phyloP scores from a whole-genome alignment of 2,329 filamentous ascomycete genomes.

The Colletotrichum siamense region DNA sequence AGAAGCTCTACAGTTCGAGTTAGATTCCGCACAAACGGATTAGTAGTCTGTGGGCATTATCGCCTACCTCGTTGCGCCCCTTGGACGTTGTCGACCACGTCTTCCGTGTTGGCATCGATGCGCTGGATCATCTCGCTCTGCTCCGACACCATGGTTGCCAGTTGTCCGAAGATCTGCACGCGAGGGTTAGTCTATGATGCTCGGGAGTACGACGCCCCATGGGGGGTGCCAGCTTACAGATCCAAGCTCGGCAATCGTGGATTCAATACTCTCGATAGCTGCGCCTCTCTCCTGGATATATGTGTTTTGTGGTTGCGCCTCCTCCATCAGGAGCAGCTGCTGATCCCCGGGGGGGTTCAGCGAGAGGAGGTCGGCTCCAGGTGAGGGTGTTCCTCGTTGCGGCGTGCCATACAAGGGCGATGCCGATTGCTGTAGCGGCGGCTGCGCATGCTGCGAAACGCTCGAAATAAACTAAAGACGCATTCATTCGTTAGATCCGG shows the following conservation, averaged over 20 bases:
- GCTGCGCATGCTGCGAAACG: conserved; percentile 78
- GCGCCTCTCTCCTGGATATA: conserved; percentile 95
- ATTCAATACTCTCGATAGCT: conserved; percentile 95
- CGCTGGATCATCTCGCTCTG: conserved; percentile 98
- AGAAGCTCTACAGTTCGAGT: conserved; percentile 67
- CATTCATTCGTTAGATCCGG: not conserved
- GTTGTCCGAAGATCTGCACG: conserved; percentile 79
- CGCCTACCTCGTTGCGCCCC: conserved; percentile 74
- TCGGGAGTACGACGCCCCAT: not conserved
- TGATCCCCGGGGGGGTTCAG: conserved; percentile 87
- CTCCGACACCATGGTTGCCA: conserved; percentile 96
- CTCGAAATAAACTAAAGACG: conserved; percentile 75
- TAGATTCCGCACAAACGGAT: not conserved
- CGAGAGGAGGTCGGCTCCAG: conserved; percentile 77
- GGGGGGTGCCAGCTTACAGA: conserved; percentile 32
- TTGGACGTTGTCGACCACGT: conserved; percentile 98
- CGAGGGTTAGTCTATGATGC: conserved; percentile 32
- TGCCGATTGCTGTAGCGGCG: conserved; percentile 74
- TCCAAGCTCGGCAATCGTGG: conserved; percentile 91
- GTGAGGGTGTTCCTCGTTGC: conserved; percentile 68
- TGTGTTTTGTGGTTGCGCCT: conserved; percentile 81
- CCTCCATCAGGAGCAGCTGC: conserved; percentile 91
- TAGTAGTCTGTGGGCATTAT: not conserved
- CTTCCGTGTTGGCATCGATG: conserved; percentile 96
- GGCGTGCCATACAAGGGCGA: conserved; percentile 88